A percentile compares a stretch with the other conserved stretches of the same genome.
phyloP scores from a whole-genome alignment of 1,284 basidiomycete species.

The Fereydounia khargensis region DNA sequence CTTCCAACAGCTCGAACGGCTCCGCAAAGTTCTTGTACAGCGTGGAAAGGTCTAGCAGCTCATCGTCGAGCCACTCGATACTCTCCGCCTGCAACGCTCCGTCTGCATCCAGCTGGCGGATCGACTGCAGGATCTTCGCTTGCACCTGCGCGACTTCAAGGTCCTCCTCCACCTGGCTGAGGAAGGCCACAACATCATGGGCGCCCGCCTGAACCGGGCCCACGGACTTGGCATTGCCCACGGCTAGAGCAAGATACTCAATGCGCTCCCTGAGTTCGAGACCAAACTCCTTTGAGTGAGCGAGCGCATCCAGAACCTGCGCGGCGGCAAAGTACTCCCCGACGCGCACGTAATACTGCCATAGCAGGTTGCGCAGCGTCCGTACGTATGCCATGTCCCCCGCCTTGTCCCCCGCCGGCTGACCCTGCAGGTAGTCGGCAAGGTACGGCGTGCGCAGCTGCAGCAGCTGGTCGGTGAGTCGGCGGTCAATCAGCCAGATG shows the following conservation, averaged over 20 bases:
- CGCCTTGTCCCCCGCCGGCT: conserved; percentile 65
- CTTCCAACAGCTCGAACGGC: conserved; percentile 76
- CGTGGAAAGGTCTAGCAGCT: conserved; percentile 61
- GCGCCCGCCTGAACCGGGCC: conserved; percentile 61
- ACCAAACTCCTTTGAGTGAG: conserved; percentile 74
- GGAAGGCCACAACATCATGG: conserved; percentile 83
- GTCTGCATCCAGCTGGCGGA: conserved; percentile 50
- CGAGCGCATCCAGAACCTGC: conserved; percentile 78
- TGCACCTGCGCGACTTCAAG: conserved; percentile 96
- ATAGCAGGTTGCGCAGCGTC: conserved; percentile 75
- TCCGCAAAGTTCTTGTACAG: conserved; percentile 85
- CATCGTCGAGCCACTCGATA: conserved; percentile 60
- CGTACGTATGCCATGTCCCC: conserved; percentile 23
- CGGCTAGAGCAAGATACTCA: conserved; percentile 66
- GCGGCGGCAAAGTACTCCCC: conserved; percentile 77
- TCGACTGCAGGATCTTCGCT: conserved; percentile 65
- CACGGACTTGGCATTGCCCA: conserved; percentile 79
- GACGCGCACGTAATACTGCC: conserved; percentile 82
- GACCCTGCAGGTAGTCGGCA: conserved; percentile 79
- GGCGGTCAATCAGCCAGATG: conserved; percentile 81
- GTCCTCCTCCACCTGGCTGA: conserved; percentile 89
- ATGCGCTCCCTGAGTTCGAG: conserved; percentile 48
- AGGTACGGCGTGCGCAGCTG: conserved; percentile 69
- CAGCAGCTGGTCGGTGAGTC: conserved; percentile 81
- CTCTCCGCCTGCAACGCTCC: conserved; percentile 49